Evolutionary conservation across 768 basidiomycete species (phyloP).

Genomic region (Naganishia kalamii): DNA sequence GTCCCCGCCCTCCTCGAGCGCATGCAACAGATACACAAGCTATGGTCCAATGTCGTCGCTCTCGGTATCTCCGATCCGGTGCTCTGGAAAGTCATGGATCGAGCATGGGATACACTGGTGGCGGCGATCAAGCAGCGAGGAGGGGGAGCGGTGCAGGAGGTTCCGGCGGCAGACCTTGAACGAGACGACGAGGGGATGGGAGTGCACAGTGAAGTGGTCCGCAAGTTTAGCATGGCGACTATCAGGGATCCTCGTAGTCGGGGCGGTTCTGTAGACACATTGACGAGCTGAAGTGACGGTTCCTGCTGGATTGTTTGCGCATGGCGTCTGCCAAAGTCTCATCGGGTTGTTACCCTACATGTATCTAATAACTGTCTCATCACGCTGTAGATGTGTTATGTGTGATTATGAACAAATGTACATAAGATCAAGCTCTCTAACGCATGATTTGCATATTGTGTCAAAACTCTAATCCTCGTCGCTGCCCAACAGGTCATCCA

Average conservation of each 20-base stretch:
- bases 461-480: constrained; percentile 5
- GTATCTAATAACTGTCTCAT: no score
- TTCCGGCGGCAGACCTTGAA: neutral
- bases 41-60: constrained; percentile 67
- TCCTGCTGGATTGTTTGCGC: no score
- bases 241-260: neutral
- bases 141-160: neutral
- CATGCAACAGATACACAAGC: constrained; percentile 52
- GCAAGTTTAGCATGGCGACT: constrained; percentile 12
- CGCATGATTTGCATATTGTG: neutral
- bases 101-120: constrained; percentile 52
- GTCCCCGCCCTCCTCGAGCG: neutral
- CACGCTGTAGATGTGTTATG: no score
- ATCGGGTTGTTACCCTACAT: no score
- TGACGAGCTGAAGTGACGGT: neutral
- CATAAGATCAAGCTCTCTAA: no score
- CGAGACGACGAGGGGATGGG: neutral
- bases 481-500: constrained; percentile 64
- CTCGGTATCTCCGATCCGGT: constrained; percentile 63
- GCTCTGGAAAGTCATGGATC: constrained; percentile 63
- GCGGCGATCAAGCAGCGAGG: neutral
- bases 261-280: neutral
- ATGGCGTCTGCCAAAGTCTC: no score
- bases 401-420: no score
- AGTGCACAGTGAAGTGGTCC: neutral